Evolutionary conservation across 2,329 filamentous ascomycete genomes (phyloP).

Genomic region (Alternaria sp.): DNA sequence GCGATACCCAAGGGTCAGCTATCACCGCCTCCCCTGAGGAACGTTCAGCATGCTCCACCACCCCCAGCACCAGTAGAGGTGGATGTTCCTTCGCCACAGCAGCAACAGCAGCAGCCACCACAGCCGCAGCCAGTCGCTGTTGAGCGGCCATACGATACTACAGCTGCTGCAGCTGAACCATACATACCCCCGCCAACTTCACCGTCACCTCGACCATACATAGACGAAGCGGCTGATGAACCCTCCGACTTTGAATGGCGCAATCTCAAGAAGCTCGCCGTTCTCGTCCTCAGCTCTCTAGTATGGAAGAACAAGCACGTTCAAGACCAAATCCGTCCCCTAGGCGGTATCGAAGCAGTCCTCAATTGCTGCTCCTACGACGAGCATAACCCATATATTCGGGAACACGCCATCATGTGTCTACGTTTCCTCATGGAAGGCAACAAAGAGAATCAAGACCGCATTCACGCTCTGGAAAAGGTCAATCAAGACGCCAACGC

Average conservation of each 20-base stretch:
- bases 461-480: constrained; percentile 69
- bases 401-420: constrained; percentile 74
- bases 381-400: constrained; percentile 92
- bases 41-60: constrained; percentile 41
- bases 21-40: constrained; percentile 67
- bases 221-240: constrained; percentile 61
- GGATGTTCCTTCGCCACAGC: constrained; percentile 19
- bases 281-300: constrained; percentile 87
- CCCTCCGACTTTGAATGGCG: constrained; percentile 74
- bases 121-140: constrained; percentile 57
- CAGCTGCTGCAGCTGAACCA: constrained; percentile 56
- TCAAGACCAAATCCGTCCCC: constrained; percentile 84
- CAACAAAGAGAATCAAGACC: constrained; percentile 75
- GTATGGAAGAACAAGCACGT: constrained; percentile 87
- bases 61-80: constrained; percentile 41
- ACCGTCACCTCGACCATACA: constrained; percentile 57
- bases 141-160: constrained; percentile 71
- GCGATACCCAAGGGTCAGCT: constrained; percentile 75
- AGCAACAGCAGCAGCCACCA: constrained; percentile 36
- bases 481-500: constrained; percentile 34
- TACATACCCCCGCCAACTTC: constrained; percentile 50
- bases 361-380: constrained; percentile 92
- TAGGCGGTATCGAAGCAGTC: constrained; percentile 86
- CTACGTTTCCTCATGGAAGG: constrained; percentile 70
- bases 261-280: constrained; percentile 91